Base-by-base conservation (phyloP, 2,329 filamentous ascomycete species). In the Penicillium hesseltinei region DNA sequence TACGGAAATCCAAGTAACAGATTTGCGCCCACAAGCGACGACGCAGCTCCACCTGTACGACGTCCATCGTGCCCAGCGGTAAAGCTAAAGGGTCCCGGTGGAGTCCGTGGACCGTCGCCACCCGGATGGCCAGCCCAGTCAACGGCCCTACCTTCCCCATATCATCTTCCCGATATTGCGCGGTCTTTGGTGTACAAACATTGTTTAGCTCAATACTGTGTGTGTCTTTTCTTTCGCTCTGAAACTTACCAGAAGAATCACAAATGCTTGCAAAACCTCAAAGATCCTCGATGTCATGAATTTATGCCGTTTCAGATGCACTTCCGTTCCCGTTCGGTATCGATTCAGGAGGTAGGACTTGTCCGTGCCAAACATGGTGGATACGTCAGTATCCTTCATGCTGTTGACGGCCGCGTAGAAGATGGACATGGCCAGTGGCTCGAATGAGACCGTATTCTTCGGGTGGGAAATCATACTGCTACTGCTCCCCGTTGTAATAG, bases 21-120 rank as follows among this genome's bases (percentile, higher is more conserved):
- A 46, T 46, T 10, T 46, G 44, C 27, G 44, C 44, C 44, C 44
- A 46, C 0, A 46, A 5, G 44, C 44, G 44, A 21, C 44, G 44
- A 5, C 27, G 44, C 11, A 46, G 25, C 25, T 46, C 44, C 5
- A 46, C 44, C 44, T 46, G 44, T 33, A 46, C 1, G 0, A 29
- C 44, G 1, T 46, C 44, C 1, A 46, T 15, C 10, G n/a, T 46
- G 0, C 44, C 44, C 27, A 46, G 11, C 11, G 27, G 43, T 33
- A 46, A 27, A 10, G 43, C 43, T 21, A 29, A 46, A 17, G 43
- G 43, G 27, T 46, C 43, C 6, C 43, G 27, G n/a, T 46, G 43
- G 10, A 46, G 43, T 17, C 43, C 43, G 3, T 46, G 43, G 11
- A 46, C n/a, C 0, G 27, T 46, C 11, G 44, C 44, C 7, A 46